Base-by-base conservation (phyloP, 345 rosid species). In the Hibiscus mutabilis region DNA sequence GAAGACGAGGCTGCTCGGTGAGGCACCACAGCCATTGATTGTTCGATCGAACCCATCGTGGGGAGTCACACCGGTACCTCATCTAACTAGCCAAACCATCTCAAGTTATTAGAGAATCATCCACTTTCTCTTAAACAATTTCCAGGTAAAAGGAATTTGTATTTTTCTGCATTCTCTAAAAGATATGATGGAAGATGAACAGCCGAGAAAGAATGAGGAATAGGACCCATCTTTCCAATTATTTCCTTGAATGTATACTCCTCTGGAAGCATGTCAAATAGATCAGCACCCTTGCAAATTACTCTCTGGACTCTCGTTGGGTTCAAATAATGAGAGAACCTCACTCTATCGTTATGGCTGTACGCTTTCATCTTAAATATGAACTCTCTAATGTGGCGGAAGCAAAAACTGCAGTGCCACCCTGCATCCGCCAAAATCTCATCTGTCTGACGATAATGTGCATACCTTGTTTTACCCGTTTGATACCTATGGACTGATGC, bases 381-480 rank as follows among this genome's bases (percentile, higher is more conserved):
- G 72, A 89, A 89, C 83, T 89, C 95, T 2, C 81, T 86, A 22
- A 89, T 83, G 13, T 44, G 70, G 42, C 87, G 80, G 68, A 89
- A 89, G 59, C 90, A 89, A 49, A 89, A 89, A 82, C 94, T 89
- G 58, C 94, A 89, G 73, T 89, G 92, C 95, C 95, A 89, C 9
- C 95, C 92, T 15, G 95, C 83, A 79, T 89, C 95, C 0, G 92
- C 85, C 82, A 89, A 78, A 66, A 89, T 70, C 66, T 76, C 84
- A 78, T 87, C 89, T 0, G 86, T 73, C 60, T 89, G 95, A 4
- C 95, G 83, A 74, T 86, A 89, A 77, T 89, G 95, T 0, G 86
- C 92, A 70, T 89, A 89, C 69, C 81, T 75, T 0, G 95, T 87
- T 67, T 80, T 82, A 24, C 95, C 95, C 0, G 82, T 74, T 73